These are phyloP conservation scores for Globisporangium emineosum DNA, from an alignment of 352 stramenopile species.

Conservation along the genomic window DNA sequence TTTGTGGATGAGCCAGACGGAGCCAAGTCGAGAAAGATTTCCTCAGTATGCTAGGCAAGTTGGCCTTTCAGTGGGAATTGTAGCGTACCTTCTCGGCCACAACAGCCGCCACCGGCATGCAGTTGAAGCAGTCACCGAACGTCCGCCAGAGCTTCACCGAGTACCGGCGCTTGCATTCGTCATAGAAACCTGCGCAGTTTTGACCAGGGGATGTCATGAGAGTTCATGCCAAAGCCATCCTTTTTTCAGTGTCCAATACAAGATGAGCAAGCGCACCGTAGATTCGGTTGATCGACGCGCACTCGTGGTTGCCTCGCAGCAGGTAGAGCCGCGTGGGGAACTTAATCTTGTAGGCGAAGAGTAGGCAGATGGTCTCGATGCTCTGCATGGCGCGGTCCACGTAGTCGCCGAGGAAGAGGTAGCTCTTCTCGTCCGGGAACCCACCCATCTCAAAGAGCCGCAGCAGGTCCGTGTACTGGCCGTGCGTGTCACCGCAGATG, in stretches of 20 bases:
- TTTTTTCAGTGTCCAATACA: too few relatives aligned
- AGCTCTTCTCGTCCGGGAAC: slow-evolving; percentile 85
- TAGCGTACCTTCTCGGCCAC: slow-evolving; percentile 89
- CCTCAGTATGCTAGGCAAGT: background rate
- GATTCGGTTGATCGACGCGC: slow-evolving; percentile 76
- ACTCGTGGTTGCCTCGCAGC: slow-evolving; percentile 80
- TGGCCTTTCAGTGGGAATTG: background rate
- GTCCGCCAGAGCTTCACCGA: slow-evolving; percentile 92
- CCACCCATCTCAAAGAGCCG: slow-evolving; percentile 93
- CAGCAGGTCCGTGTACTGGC: slow-evolving; percentile 98
- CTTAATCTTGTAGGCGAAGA: slow-evolving; percentile 87
- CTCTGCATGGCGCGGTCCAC: slow-evolving; percentile 89
- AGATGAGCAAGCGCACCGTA: slow-evolving; percentile 35
- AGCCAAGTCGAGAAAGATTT: background rate
- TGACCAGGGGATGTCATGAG: too few relatives aligned
- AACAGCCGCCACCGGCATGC: slow-evolving; percentile 94
- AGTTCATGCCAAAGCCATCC: too few relatives aligned
- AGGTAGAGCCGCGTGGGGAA: slow-evolving; percentile 87
- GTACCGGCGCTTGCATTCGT: slow-evolving; percentile 96
- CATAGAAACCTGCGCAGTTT: slow-evolving; percentile 89
- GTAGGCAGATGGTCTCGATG: slow-evolving; percentile 78
- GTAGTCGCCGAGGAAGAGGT: slow-evolving; percentile 83
- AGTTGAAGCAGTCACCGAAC: slow-evolving; percentile 99
- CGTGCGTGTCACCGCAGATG: slow-evolving; percentile 95
- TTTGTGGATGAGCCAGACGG: background rate